A percentile compares a stretch with the other conserved stretches of the same genome.
Conservation (phyloP, 176 grass and related monocot species). For the sorghum (Sorghum bicolor) region DNA sequence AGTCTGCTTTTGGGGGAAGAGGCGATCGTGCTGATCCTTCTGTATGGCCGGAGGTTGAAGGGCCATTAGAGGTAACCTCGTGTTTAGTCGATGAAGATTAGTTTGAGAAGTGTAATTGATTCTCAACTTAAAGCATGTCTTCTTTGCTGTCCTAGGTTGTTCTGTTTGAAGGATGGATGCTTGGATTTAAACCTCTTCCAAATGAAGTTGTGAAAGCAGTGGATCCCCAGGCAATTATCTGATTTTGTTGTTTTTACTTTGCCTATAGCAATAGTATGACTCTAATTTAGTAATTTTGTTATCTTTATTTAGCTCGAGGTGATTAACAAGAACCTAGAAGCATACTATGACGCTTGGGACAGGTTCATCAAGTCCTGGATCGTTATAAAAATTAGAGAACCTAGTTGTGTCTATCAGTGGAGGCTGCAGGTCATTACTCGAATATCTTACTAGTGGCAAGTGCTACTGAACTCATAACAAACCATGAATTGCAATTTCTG, state of each 20-base stretch:
- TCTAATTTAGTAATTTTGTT: background rate
- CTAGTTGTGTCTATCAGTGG: constrained; percentile 86
- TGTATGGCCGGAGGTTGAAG: constrained; percentile 87
- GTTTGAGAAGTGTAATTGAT: constrained; percentile 2
- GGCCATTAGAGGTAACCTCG: constrained; percentile 69
- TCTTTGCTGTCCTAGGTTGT: constrained; percentile 61
- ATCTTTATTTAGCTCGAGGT: constrained; percentile 82
- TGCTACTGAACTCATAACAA: background rate
- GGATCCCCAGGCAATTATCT: constrained; percentile 62
- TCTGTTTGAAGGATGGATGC: constrained; percentile 99
- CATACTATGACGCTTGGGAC: constrained; percentile 93
- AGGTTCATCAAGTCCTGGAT: constrained; percentile 94
- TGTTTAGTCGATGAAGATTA: background rate
- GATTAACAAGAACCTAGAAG: constrained; percentile 84
- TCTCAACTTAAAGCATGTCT: constrained; percentile 26
- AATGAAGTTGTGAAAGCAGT: constrained; percentile 84
- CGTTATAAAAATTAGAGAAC: constrained; percentile 94
- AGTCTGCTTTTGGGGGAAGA: constrained; percentile 95
- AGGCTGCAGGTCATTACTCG: constrained; percentile 68
- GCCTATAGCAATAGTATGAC: background rate
- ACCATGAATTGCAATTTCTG: constrained; percentile 11
- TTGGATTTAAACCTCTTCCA: constrained; percentile 95
- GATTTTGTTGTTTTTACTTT: constrained; percentile 18
- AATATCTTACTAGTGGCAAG: constrained; percentile 20
- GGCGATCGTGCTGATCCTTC: constrained; percentile 95